These are phyloP conservation scores for Ascochyta viciae-villosae DNA, from an alignment of 2,329 filamentous ascomycete genomes.

Conservation along the genomic window DNA sequence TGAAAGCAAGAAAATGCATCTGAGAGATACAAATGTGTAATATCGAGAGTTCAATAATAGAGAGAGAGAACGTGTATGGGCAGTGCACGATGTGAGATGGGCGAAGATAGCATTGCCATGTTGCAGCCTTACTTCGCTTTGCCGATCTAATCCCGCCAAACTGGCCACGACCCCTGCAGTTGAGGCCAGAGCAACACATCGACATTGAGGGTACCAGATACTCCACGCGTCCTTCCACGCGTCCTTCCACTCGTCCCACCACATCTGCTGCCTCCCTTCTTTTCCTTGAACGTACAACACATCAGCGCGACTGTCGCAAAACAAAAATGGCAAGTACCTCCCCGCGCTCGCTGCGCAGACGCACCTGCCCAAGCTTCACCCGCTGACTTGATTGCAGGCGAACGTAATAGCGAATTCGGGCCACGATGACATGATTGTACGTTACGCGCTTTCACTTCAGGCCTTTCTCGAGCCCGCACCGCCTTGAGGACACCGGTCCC, in stretches of 20 bases:
- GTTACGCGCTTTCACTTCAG: slow-evolving; percentile 48
- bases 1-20: too few species aligned
- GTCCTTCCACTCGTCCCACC: slow-evolving; percentile 6
- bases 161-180: slow-evolving; percentile 37
- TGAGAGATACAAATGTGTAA: too few species aligned
- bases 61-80: too few species aligned
- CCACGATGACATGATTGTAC: slow-evolving; percentile 99
- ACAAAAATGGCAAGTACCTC: slow-evolving; percentile 36
- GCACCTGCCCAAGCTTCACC: slow-evolving; percentile 34
- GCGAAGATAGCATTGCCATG: background rate
- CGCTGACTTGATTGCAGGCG: slow-evolving; percentile 58
- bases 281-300: background rate
- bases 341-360: slow-evolving; percentile 14
- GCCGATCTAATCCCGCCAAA: slow-evolving; percentile 35
- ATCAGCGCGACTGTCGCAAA: slow-evolving; percentile 15
- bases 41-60: too few species aligned
- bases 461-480: background rate
- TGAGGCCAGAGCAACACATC: slow-evolving; percentile 45
- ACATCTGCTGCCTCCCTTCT: background rate
- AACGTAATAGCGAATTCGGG: slow-evolving; percentile 85
- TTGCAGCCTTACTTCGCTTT: background rate
- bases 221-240: slow-evolving; percentile 16
- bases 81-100: background rate
- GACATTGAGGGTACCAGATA: slow-evolving; percentile 35
- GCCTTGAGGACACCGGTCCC: background rate